These are phyloP conservation scores for Lactifluus volemus DNA, from an alignment of 768 basidiomycete genomes.

Conservation along the genomic window DNA sequence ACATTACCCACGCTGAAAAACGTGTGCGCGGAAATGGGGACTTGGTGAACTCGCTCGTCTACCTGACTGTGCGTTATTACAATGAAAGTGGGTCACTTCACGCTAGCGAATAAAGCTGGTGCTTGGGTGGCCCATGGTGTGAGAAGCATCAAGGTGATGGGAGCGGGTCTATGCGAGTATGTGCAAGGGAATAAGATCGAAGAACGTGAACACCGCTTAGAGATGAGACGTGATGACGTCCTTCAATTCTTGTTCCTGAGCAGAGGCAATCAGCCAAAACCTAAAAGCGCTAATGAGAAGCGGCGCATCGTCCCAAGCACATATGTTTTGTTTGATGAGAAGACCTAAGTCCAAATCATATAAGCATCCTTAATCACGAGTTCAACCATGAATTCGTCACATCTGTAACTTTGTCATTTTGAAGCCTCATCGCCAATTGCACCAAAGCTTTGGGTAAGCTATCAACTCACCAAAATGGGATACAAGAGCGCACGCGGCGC, in stretches of 20 bases:
- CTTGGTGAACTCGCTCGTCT: not conserved
- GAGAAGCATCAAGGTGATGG: not conserved
- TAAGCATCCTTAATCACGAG: not conserved
- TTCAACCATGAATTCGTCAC: not conserved
- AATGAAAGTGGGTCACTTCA: not conserved
- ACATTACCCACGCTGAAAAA: not conserved
- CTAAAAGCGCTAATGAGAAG: not conserved
- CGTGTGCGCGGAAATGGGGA: not conserved
- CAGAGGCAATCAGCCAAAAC: not conserved
- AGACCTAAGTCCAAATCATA: not conserved
- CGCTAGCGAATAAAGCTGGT: not conserved
- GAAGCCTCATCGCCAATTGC: not conserved
- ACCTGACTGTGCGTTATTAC: not conserved
- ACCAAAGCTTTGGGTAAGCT: not conserved
- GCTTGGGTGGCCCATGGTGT: not conserved
- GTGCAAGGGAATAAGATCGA: no score
- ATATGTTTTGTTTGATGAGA: not conserved
- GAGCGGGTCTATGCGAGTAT: not conserved
- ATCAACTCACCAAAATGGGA: not conserved
- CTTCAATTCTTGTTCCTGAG: not conserved
- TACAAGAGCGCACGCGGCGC: not conserved
- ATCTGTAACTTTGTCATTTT: not conserved
- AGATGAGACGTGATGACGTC: not conserved
- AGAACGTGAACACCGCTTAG: not conserved
- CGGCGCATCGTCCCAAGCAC: not conserved